Percentiles rank a stretch among this genome's conserved stretches.
phyloP scores from a whole-genome alignment of 345 rosid species.

The Citrus mangshanensis region DNA sequence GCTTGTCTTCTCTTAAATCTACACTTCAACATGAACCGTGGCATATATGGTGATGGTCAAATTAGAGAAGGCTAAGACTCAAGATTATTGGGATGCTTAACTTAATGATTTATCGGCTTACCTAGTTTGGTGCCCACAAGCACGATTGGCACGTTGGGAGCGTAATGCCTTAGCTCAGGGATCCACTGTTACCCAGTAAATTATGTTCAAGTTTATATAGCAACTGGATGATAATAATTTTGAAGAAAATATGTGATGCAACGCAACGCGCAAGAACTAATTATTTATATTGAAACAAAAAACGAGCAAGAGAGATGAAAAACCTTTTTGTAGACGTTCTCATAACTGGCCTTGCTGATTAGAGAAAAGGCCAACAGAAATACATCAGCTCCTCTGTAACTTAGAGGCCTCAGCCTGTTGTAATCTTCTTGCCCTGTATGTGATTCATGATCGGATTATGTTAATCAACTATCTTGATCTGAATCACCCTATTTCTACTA shows the following conservation, averaged over 20 bases:
- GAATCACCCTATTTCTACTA: neutral
- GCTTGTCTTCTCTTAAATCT: slow-evolving; percentile 71
- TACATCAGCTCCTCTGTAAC: slow-evolving; percentile 90
- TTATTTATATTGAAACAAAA: neutral
- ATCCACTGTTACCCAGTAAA: slow-evolving; percentile 52
- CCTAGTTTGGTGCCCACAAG: slow-evolving; percentile 86
- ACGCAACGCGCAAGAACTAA: neutral
- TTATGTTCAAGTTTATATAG: neutral
- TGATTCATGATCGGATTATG: neutral
- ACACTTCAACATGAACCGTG: neutral
- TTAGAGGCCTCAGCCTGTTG: slow-evolving; percentile 72
- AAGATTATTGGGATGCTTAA: neutral
- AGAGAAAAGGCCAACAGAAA: slow-evolving; percentile 78
- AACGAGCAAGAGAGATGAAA: neutral
- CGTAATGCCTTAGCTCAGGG: slow-evolving; percentile 73
- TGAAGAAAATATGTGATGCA: neutral
- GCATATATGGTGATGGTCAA: neutral
- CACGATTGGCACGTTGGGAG: slow-evolving; percentile 71
- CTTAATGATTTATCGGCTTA: slow-evolving; percentile 6
- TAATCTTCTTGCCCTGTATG: slow-evolving; percentile 79
- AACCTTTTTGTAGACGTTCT: slow-evolving; percentile 75
- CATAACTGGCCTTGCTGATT: slow-evolving; percentile 77
- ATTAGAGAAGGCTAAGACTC: neutral
- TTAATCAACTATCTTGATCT: neutral
- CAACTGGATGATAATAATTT: neutral